Percentiles rank a stretch among this genome's conserved stretches.
Conservation (phyloP, 495 filamentous ascomycete genomes). For the Podospora australis region DNA sequence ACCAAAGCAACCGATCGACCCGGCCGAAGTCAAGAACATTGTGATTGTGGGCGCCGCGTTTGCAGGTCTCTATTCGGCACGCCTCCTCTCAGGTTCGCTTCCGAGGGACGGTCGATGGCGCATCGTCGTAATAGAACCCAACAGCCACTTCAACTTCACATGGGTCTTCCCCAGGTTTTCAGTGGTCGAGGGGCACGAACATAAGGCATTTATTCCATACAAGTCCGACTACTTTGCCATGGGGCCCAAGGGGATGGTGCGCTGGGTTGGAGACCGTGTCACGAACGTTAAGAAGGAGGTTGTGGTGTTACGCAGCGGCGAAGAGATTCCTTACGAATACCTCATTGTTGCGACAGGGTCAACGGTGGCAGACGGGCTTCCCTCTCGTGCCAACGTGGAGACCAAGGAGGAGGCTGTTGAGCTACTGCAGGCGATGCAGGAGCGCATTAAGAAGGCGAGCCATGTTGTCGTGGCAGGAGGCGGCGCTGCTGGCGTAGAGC, state of each 20-base stretch:
- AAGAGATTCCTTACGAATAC: conserved; percentile 48
- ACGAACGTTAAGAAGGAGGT: conserved; percentile 14
- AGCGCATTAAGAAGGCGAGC: conserved; percentile 27
- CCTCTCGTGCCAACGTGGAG: conserved; percentile 43
- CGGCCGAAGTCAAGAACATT: conserved; percentile 31
- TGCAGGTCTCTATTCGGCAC: conserved; percentile 42
- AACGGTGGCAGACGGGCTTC: conserved; percentile 37
- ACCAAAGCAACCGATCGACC: background rate
- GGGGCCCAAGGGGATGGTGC: conserved; percentile 19
- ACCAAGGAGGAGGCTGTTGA: conserved; percentile 38
- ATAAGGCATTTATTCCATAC: conserved; percentile 48
- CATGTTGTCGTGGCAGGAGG: conserved; percentile 53
- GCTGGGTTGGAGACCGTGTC: conserved; percentile 34
- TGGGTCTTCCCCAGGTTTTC: conserved; percentile 50
- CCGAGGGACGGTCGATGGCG: conserved; percentile 40
- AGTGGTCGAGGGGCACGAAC: conserved; percentile 35
- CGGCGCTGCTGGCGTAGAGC: conserved; percentile 54
- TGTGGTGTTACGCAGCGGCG: conserved; percentile 23
- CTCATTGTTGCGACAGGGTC: conserved; percentile 52
- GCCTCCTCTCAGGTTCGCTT: conserved; percentile 39
- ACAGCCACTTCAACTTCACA: conserved; percentile 53
- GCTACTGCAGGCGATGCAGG: conserved; percentile 37
- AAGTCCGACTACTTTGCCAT: conserved; percentile 22
- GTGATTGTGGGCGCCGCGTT: conserved; percentile 53
- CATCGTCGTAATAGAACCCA: conserved; percentile 51